These are phyloP conservation scores for Aureobasidium namibiae DNA, from an alignment of 2,329 filamentous ascomycete genomes.

Conservation along the genomic window DNA sequence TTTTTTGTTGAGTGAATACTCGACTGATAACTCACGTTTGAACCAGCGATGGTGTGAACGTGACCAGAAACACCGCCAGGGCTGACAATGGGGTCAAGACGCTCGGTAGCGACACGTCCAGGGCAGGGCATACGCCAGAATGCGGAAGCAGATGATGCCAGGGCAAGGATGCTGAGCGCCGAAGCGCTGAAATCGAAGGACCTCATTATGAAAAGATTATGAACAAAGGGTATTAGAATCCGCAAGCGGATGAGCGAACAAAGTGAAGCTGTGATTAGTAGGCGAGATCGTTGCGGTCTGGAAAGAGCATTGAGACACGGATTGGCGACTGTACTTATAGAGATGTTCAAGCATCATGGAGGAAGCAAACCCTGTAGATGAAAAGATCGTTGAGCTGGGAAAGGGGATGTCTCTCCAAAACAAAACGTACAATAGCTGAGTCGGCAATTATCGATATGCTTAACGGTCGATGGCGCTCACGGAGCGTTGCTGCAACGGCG, in stretches of 20 bases:
- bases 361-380: background rate
- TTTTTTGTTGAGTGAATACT: fast-evolving
- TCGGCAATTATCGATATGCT: slow-evolving; percentile 12
- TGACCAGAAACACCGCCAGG: slow-evolving; percentile 54
- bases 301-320: slow-evolving; percentile 9
- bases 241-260: slow-evolving; percentile 6
- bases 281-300: slow-evolving; percentile 11
- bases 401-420: slow-evolving; percentile 10
- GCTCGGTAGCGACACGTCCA: slow-evolving; percentile 52
- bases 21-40: slow-evolving; percentile 34
- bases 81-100: slow-evolving; percentile 59
- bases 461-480: slow-evolving; percentile 12
- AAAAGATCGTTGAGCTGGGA: background rate
- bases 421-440: slow-evolving; percentile 13
- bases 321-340: slow-evolving; percentile 7
- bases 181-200: slow-evolving; percentile 11
- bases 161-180: slow-evolving; percentile 12
- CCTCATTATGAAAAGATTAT: slow-evolving; percentile 7
- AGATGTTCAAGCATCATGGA: background rate
- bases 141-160: slow-evolving; percentile 45
- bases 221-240: slow-evolving; percentile 6
- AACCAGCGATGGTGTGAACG: slow-evolving; percentile 64
- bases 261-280: slow-evolving; percentile 12
- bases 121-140: slow-evolving; percentile 64
- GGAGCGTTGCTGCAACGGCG: slow-evolving; percentile 7